Base-by-base conservation (phyloP, 2,329 filamentous ascomycete genomes). In the Escovopsis weberi region DNA sequence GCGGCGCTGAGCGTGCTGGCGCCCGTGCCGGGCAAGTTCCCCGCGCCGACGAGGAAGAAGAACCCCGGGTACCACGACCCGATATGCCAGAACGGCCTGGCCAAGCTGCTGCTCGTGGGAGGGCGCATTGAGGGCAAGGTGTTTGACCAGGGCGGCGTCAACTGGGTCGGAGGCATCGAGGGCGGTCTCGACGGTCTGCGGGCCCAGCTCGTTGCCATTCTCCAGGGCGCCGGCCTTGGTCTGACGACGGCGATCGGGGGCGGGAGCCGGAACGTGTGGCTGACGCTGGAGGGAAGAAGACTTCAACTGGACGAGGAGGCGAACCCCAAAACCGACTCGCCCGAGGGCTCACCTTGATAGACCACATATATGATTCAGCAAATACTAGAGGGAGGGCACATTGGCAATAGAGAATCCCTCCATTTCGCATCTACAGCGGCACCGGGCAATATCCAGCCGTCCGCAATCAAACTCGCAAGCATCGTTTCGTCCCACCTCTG, bases 41-140 rank as follows among this genome's bases (percentile, higher is more conserved):
- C 87, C 1, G 78, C 85, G 4, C 89, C 89, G 1, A 77, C 75
- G 41, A 74, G 85, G 47, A 81, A 74, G 60, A 80, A 76, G 53
- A 85, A 74, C 54, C 87, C 89, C 0, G 79, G 80, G 11, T 94
- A 87, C 63, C 74, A 94, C 59, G 89, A 95, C 43, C 71, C 77
- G 0, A 61, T 71, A 2, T 85, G 89, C 43, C 88, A 95, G 62
- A 75, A 68, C 49, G 91, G 84, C 7, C 60, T 98, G 51, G 78
- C 86, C 55, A 98, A 98, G 66, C 64, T 98, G 48, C 70, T 94
- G 59, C 64, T 98, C 32, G 66, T 98, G 12, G 91, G 87, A 42
- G 88, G 88, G 12, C 73, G 91, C 41, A 75, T 95, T 28, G 91
- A 98, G 57, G 84, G 84, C 48, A 81, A 78, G 60, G 76, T 86